Evolutionary conservation across 2,329 filamentous ascomycete genomes (phyloP).

Genomic region (Scytalidium sp.): DNA sequence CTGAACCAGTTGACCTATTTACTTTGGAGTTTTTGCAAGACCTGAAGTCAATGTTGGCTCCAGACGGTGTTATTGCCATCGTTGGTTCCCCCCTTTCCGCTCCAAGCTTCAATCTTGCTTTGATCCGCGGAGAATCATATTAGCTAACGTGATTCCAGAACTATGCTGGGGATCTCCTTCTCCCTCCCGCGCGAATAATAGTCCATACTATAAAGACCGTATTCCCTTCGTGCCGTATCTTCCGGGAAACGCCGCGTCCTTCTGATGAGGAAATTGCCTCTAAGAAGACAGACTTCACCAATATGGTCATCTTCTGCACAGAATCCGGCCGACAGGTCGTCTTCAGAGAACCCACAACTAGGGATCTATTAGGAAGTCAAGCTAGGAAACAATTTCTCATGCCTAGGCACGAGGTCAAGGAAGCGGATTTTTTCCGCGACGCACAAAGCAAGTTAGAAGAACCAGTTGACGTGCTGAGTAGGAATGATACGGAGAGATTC

Average conservation of each 20-base stretch:
- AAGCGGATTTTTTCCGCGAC: constrained; percentile 13
- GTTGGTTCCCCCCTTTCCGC: constrained; percentile 45
- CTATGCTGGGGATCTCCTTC: constrained; percentile 84
- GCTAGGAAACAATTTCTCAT: constrained; percentile 68
- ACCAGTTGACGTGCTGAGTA: constrained; percentile 52
- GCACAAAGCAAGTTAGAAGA: too few species aligned
- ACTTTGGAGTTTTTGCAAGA: constrained; percentile 78
- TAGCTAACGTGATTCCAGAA: constrained; percentile 53
- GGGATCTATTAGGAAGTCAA: constrained; percentile 71
- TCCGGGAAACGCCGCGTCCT: constrained; percentile 68
- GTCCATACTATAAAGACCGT: constrained; percentile 77
- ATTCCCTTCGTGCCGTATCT: constrained; percentile 89
- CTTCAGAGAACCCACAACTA: constrained; percentile 63
- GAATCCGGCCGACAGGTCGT: constrained; percentile 36
- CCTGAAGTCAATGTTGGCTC: constrained; percentile 67
- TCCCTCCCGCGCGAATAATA: constrained; percentile 73
- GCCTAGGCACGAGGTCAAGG: constrained; percentile 66
- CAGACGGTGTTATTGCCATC: constrained; percentile 83
- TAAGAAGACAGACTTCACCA: constrained; percentile 72
- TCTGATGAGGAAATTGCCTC: constrained; percentile 44
- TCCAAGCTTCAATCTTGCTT: constrained; percentile 7
- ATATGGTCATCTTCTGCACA: constrained; percentile 90
- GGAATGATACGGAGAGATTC: constrained; percentile 64
- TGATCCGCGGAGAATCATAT: constrained; percentile 1
- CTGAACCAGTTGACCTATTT: constrained; percentile 85